Evolutionary conservation across 73 alveolate species (phyloP).

Genomic region (Tetrahymena malaccensis): DNA sequence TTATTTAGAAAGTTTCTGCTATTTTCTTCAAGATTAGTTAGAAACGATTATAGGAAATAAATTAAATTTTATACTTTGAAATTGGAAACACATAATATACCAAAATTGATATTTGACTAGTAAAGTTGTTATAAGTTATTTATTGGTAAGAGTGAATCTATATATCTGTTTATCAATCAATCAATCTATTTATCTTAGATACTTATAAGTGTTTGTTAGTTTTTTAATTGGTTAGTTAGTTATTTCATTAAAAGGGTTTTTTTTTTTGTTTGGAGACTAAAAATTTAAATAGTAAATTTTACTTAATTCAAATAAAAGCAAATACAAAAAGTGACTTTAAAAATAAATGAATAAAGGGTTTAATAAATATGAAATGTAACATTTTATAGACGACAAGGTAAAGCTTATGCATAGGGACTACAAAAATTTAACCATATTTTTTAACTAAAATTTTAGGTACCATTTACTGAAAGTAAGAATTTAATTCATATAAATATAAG

Average conservation of each 20-base stretch:
- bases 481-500: neutral
- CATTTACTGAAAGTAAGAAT: neutral
- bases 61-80: too few species aligned
- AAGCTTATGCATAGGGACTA: too few species aligned
- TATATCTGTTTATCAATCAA: too few species aligned
- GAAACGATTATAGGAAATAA: too few species aligned
- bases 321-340: neutral
- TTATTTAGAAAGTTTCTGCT: too few species aligned
- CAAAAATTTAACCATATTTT: neutral
- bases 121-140: too few species aligned
- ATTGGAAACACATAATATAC: neutral
- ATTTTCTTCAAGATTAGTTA: too few species aligned
- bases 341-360: neutral
- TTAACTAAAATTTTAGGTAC: neutral
- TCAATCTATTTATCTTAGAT: too few species aligned
- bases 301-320: neutral
- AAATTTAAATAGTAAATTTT: neutral
- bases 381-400: neutral
- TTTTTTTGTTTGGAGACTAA: neutral
- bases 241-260: neutral
- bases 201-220: neutral
- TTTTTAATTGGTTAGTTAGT: neutral
- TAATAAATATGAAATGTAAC: neutral
- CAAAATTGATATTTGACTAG: neutral
- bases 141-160: neutral